Evolutionary conservation across 1,284 basidiomycete genomes (phyloP).

Genomic region (Heliocybe sulcata): DNA sequence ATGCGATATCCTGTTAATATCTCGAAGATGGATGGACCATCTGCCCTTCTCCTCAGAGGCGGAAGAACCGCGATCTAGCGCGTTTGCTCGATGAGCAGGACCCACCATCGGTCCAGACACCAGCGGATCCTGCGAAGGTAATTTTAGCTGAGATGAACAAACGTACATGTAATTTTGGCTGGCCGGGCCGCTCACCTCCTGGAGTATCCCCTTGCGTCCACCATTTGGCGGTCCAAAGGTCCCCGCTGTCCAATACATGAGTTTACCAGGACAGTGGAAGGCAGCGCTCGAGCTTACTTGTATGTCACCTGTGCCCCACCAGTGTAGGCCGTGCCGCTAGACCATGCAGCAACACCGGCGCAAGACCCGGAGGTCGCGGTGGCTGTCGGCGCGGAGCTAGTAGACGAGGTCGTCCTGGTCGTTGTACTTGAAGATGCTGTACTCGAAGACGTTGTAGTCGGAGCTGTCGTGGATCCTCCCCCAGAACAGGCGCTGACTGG

Average conservation of each 20-base stretch:
- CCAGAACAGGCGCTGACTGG: slow-evolving; percentile 52
- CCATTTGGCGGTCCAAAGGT: slow-evolving; percentile 46
- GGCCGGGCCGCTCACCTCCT: slow-evolving; percentile 26
- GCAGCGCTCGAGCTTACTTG: slow-evolving; percentile 26
- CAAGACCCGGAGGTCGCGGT: slow-evolving; percentile 30
- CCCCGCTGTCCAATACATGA: slow-evolving; percentile 18
- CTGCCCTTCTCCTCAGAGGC: not conserved
- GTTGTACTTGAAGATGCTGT: too few relatives aligned
- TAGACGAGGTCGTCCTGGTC: too few relatives aligned
- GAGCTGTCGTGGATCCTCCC: slow-evolving; percentile 18
- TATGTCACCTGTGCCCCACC: slow-evolving; percentile 43
- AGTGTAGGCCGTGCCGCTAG: slow-evolving; percentile 31
- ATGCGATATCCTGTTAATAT: too few relatives aligned
- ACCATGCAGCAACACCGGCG: slow-evolving; percentile 46
- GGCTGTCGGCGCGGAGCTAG: slow-evolving; percentile 15
- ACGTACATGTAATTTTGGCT: not conserved
- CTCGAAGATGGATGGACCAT: too few relatives aligned
- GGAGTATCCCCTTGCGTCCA: slow-evolving; percentile 54
- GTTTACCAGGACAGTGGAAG: slow-evolving; percentile 5
- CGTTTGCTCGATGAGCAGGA: slow-evolving; percentile 15
- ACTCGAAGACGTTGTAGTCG: slow-evolving; percentile 4
- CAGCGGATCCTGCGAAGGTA: slow-evolving; percentile 20
- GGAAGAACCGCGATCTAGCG: not conserved
- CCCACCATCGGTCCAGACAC: slow-evolving; percentile 28
- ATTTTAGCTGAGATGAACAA: not conserved